Evolutionary conservation across 2,329 filamentous ascomycete species (phyloP), one percentile per base, ranked within the genome.

Genomic region (Endocalyx cinctus): DNA sequence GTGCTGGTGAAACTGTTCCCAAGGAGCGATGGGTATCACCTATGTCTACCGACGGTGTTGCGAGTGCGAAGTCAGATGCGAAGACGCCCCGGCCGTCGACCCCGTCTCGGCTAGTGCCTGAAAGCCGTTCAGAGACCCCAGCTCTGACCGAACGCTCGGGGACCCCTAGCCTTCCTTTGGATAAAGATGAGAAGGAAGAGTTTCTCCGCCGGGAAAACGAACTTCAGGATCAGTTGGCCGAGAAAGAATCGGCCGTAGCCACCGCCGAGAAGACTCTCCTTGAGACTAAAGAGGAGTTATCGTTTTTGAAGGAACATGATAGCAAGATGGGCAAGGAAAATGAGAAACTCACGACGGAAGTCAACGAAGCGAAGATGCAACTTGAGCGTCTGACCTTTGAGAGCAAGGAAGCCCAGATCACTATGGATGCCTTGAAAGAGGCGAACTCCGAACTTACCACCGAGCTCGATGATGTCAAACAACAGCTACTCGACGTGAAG

Each of bases 101-200:
- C 12, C 66, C 65, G 3, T 69, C 66, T 6, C 62, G 72, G 35
- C 57, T 77, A 22, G 46, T 69, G 14, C 55, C 69, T 13, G 81
- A 84, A 31, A 74, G 68, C 51, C 70, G 77, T 34, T 66, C 78
- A 23, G 78, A 82, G 47, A 82, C 78, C 5, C 78, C 77, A 5
- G 66, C 64, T 5, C 64, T 85, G 38, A 83, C 88, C 6, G 90
- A 97, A 45, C 79, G 90, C 29, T 79, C 89, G 12, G 84, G 82
- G 32, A 97, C 90, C 10, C 90, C 90, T 3, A 89, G 85, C 53
- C 69, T 96, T 46, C 79, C 87, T 25, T 70, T 97, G 39, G 92
- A 98, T 35, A 96, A 94, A 64, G 92, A 98, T 49, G 92, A 98
- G 64, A 82, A 88, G 40, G 92, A 98, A 52, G 92, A 98, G 58